These are phyloP conservation scores for Suillus tomentosus DNA, from an alignment of 768 basidiomycete genomes.

Conservation along the genomic window DNA sequence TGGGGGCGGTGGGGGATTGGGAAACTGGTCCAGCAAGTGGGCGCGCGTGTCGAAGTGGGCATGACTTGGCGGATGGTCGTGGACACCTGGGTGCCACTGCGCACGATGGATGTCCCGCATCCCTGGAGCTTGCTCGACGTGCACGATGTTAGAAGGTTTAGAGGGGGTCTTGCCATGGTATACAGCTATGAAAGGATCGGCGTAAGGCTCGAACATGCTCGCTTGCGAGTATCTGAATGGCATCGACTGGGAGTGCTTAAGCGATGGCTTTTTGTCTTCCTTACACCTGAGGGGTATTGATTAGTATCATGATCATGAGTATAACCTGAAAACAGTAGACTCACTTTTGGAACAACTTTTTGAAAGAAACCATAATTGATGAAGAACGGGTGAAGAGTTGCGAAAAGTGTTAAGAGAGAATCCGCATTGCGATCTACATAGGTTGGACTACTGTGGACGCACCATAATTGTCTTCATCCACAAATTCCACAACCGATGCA, in stretches of 20 bases:
- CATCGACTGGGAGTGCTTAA: neutral
- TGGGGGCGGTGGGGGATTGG: constrained; percentile 11
- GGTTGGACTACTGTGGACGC: neutral
- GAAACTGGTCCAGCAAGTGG: constrained; percentile 16
- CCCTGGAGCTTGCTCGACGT: constrained; percentile 6
- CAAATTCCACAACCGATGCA: neutral
- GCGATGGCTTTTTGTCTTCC: neutral
- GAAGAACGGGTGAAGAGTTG: neutral
- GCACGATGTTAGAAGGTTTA: neutral
- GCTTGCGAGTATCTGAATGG: neutral
- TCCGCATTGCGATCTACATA: neutral
- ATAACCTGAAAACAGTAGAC: neutral
- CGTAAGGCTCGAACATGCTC: neutral
- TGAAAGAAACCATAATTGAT: neutral
- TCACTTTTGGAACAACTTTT: constrained; percentile 12
- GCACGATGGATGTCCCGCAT: constrained; percentile 2
- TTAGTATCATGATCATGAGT: neutral
- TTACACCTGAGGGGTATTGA: constrained; percentile 7
- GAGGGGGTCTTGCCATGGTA: neutral
- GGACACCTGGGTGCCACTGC: neutral
- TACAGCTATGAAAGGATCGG: neutral
- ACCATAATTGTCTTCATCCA: neutral
- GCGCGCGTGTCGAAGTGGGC: neutral
- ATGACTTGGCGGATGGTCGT: neutral
- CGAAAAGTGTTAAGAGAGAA: neutral